These are phyloP conservation scores for Cadophora sp. DNA, from an alignment of 2,329 filamentous ascomycete genomes.

Conservation along the genomic window DNA sequence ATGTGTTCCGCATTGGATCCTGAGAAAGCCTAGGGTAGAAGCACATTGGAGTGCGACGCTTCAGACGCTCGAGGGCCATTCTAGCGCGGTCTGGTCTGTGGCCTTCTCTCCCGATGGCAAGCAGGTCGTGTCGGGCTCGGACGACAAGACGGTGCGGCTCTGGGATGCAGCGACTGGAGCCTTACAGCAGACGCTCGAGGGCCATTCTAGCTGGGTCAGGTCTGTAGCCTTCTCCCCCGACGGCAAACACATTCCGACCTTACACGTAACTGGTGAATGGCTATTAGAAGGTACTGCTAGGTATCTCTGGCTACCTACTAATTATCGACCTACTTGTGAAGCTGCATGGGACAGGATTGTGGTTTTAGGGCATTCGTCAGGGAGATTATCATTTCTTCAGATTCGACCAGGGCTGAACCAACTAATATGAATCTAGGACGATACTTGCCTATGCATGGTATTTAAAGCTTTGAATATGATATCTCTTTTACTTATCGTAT, in stretches of 20 bases:
- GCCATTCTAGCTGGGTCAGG: background rate
- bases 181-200: background rate
- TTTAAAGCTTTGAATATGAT: background rate
- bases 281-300: background rate
- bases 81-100: background rate
- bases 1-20: slow-evolving; percentile 16
- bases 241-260: background rate
- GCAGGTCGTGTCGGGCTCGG: too few relatives aligned
- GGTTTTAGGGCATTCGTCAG: background rate
- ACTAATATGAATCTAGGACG: background rate
- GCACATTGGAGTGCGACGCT: slow-evolving; percentile 14
- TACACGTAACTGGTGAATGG: background rate
- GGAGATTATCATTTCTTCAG: background rate
- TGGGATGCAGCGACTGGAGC: too few relatives aligned
- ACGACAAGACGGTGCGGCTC: too few relatives aligned
- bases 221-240: background rate
- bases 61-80: slow-evolving; percentile 2
- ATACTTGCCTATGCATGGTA: background rate
- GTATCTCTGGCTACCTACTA: background rate
- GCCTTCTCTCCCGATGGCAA: slow-evolving; percentile 18
- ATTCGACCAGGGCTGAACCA: background rate
- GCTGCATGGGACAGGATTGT: background rate
- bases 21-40: slow-evolving; percentile 21
- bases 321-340: background rate
- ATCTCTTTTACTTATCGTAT: background rate